Percentiles rank a stretch among this genome's conserved stretches.
These are phyloP conservation scores for Malassezia sympodialis DNA, from an alignment of 1,284 basidiomycete species.

Conservation along the genomic window DNA sequence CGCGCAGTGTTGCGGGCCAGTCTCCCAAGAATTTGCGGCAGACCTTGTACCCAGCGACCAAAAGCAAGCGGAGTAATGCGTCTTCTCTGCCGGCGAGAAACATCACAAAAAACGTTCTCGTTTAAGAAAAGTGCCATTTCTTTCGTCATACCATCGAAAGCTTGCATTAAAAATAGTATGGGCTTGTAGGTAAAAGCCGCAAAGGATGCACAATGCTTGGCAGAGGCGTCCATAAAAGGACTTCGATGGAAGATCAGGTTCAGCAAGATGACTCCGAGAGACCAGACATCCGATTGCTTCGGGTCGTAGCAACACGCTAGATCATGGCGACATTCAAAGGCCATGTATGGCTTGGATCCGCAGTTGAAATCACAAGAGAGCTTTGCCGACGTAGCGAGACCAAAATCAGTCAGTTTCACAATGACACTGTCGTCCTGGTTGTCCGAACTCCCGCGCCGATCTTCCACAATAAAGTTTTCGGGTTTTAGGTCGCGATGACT, in stretches of 20 bases:
- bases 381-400: constrained; percentile 76
- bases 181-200: constrained; percentile 69
- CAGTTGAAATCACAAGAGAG: constrained; percentile 94
- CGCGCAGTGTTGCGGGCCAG: not conserved
- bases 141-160: constrained; percentile 83
- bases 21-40: constrained; percentile 4
- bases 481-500: constrained; percentile 98
- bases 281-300: constrained; percentile 94
- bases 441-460: constrained; percentile 19
- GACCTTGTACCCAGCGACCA: constrained; percentile 5
- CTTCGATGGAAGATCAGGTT: constrained; percentile 98
- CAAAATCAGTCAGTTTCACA: constrained; percentile 94
- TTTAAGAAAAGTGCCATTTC: constrained; percentile 77
- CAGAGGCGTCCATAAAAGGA: constrained; percentile 87
- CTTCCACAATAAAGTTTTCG: constrained; percentile 51
- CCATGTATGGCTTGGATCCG: constrained; percentile 98
- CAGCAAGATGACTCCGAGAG: constrained; percentile 92
- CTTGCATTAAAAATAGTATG: constrained; percentile 70
- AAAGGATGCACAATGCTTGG: constrained; percentile 65
- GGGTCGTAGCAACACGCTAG: constrained; percentile 83
- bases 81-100: constrained; percentile 35
- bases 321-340: constrained; percentile 96
- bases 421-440: constrained; percentile 49
- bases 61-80: constrained; percentile 9
- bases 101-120: constrained; percentile 73